Percentiles rank a stretch among this genome's conserved stretches.
phyloP scores from a whole-genome alignment of 192 early-diverging fungal genomes.

The Gaertneriomyces semiglobifer region DNA sequence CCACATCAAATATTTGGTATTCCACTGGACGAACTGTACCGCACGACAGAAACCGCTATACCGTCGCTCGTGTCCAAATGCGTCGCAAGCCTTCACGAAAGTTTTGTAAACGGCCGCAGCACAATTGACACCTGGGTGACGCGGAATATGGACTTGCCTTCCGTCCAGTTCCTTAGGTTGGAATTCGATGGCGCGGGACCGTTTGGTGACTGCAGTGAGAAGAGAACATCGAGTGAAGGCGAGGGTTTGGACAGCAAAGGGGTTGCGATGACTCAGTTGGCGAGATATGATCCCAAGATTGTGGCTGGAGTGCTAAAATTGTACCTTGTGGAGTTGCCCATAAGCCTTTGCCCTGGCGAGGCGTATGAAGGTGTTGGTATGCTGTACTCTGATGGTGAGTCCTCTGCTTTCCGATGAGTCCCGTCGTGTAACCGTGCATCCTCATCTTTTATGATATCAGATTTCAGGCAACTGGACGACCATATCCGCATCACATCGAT shows the following conservation, averaged over 20 bases:
- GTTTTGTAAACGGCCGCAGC: constrained; percentile 15
- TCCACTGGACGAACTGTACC: constrained; percentile 25
- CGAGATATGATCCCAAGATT: constrained; percentile 21
- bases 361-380: constrained; percentile 32
- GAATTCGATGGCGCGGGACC: constrained; percentile 27
- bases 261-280: constrained; percentile 1
- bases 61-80: constrained; percentile 32
- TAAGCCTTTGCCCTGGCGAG: constrained; percentile 24
- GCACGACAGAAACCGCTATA: constrained; percentile 19
- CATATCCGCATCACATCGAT: constrained; percentile 34
- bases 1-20: constrained; percentile 38
- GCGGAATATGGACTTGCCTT: constrained; percentile 31
- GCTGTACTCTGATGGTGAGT: constrained; percentile 36
- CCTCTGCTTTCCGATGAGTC: not conserved
- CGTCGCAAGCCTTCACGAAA: constrained; percentile 27
- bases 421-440: not conserved
- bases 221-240: too few species aligned
- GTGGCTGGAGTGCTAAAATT: constrained; percentile 35
- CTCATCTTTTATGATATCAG: not conserved
- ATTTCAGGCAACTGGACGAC: constrained; percentile 24
- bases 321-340: constrained; percentile 35
- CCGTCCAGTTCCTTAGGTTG: constrained; percentile 39
- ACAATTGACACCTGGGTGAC: constrained; percentile 36
- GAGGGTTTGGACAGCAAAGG: too few species aligned
- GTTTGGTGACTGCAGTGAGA: not conserved